Base-by-base conservation (phyloP, 2,329 filamentous ascomycete species). In the Colletotrichum camelliae region DNA sequence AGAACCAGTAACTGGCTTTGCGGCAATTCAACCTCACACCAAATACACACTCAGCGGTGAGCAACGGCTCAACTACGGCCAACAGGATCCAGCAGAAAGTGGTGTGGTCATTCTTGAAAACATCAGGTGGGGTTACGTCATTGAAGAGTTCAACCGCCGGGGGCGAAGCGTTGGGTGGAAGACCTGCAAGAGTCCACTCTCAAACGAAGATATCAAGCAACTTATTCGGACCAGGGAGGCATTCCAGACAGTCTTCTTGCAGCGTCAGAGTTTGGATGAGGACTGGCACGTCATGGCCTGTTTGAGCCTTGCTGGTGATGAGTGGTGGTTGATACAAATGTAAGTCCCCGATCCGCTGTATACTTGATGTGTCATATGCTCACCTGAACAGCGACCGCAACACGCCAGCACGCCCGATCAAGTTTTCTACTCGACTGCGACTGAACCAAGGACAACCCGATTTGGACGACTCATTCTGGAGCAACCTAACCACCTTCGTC, bases 1-100 rank as follows among this genome's bases (percentile, higher is more conserved):
- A 62, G 95, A 98, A 78, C 92, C 94, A 1, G 91, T 94, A 31
- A 96, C 94, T 1, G 97, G 97, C n/a, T 85, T 89, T 13, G 93
- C 96, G 77, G 91, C 92, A 12, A 84, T 98, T 48, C 91, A 91
- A 73, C 94, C 95, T 76, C 90, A 90, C 67, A 91, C 91, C 4
- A 88, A 87, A 73, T 85, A 89, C 60, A 87, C 89, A 5, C 86
- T 87, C 10, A 87, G 91, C 24, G 88, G 89, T 21, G 95, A 98
- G 81, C 86, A 85, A 37, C 90, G 89, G 39, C 87, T 97, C 70
- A 96, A 95, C 81, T 82, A 80, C 76, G 85, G 87, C 35, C 84
- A 86, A 21, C 89, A 86, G 75, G 89, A 92, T 70, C 88, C 91
- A 2, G 86, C 89, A 2, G 87, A 89, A 12, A 91, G 94, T 35